Conservation (phyloP, 805 yeast species). For the Hanseniaspora vineae region DNA sequence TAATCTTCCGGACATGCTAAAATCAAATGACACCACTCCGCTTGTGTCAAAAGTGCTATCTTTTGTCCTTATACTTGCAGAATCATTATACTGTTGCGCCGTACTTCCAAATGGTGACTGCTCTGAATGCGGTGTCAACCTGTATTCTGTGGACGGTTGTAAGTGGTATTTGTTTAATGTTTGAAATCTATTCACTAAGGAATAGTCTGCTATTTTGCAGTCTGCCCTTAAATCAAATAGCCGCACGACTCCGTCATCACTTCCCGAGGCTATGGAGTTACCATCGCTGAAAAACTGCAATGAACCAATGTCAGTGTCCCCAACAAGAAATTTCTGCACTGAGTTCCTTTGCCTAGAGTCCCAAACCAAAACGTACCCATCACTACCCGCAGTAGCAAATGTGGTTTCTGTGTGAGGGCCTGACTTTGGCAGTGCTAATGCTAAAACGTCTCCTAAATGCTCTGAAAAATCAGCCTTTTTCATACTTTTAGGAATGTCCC, state of each 20-base stretch:
- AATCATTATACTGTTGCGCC: constrained; percentile 3
- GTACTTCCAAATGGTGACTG: constrained; percentile 14
- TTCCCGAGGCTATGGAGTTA: constrained; percentile 56
- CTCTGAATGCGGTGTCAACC: constrained; percentile 16
- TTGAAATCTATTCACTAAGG: constrained; percentile 13
- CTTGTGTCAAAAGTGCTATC: constrained; percentile 34
- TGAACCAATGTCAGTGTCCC: constrained; percentile 52
- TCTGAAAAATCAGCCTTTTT: constrained; percentile 43
- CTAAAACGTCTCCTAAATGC: constrained; percentile 61
- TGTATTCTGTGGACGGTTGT: constrained; percentile 13
- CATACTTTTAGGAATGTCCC: constrained; percentile 63
- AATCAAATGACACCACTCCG: constrained; percentile 63
- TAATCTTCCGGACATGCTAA: constrained; percentile 61
- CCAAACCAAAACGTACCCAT: constrained; percentile 56
- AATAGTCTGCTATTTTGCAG: constrained; percentile 46
- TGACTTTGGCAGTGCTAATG: constrained; percentile 25
- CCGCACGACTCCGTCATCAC: constrained; percentile 64
- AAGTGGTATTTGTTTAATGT: constrained; percentile 1
- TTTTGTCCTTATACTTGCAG: constrained; percentile 11
- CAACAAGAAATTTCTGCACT: constrained; percentile 38
- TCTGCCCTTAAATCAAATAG: constrained; percentile 70
- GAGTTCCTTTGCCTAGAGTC: constrained; percentile 39
- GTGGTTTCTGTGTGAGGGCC: constrained; percentile 10
- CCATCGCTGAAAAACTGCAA: constrained; percentile 59
- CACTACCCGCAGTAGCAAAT: constrained; percentile 56